Evolutionary conservation across 2,329 filamentous ascomycete species (phyloP).

Genomic region (Penicillium decumbens): DNA sequence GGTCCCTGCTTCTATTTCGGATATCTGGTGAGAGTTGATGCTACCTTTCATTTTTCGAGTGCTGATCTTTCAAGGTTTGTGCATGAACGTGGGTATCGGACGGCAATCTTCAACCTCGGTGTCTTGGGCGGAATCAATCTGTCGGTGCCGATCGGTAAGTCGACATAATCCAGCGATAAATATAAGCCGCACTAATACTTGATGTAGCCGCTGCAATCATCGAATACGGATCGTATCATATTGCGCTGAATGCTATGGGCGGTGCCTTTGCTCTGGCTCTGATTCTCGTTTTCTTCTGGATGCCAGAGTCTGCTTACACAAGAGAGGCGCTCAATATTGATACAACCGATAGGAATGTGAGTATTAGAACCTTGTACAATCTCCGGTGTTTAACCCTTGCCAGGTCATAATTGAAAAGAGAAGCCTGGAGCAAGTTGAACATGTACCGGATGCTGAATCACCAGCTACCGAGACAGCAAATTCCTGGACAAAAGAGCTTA

Average conservation of each 20-base stretch:
- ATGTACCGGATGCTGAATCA: constrained; percentile 9
- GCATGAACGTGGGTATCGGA: constrained; percentile 42
- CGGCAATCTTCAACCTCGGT: constrained; percentile 42
- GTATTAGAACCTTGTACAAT: not conserved
- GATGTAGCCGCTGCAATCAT: constrained; percentile 37
- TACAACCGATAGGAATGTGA: constrained; percentile 27
- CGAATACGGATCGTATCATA: constrained; percentile 33
- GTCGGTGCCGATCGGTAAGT: constrained; percentile 38
- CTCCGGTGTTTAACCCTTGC: not conserved
- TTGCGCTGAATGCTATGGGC: constrained; percentile 39
- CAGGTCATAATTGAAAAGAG: constrained; percentile 17
- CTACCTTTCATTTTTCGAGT: not conserved
- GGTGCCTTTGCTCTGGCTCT: constrained; percentile 39
- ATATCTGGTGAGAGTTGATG: constrained; percentile 31
- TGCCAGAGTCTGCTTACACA: constrained; percentile 41
- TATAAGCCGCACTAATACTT: too few species aligned
- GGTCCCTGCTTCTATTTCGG: constrained; percentile 40
- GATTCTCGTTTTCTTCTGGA: constrained; percentile 41
- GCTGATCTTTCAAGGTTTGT: constrained; percentile 27
- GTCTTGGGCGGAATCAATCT: constrained; percentile 43
- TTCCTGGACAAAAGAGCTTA: constrained; percentile 28
- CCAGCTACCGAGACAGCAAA: constrained; percentile 15
- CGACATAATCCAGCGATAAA: too few species aligned
- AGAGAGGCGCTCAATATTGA: constrained; percentile 38
- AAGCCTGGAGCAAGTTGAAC: constrained; percentile 23